phyloP scores from a whole-genome alignment of 148 eudicot genomes.

The Vaccinium myrtillus region DNA sequence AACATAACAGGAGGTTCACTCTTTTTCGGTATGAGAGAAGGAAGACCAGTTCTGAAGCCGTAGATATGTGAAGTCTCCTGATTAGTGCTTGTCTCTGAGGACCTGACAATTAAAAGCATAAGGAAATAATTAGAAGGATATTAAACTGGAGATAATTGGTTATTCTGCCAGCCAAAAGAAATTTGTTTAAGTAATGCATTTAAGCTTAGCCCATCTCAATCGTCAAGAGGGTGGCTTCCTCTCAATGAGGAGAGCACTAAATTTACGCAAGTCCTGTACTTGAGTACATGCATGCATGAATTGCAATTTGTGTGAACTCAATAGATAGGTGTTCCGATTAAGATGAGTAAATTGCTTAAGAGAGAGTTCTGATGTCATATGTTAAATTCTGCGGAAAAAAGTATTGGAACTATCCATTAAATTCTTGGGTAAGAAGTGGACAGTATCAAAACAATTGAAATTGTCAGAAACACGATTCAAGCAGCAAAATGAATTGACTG shows the following conservation, averaged over 20 bases:
- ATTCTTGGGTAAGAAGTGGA: not conserved
- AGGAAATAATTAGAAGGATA: not conserved
- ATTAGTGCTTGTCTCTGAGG: conserved; percentile 30
- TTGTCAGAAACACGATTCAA: not conserved
- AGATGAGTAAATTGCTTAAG: not conserved
- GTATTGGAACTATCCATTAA: not conserved
- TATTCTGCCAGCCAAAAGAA: not conserved
- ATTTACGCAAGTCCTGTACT: not conserved
- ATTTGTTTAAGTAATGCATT: not conserved
- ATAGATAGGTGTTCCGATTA: not conserved
- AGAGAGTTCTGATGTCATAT: not conserved
- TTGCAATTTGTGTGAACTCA: not conserved
- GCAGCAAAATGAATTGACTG: not conserved
- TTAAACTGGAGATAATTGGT: not conserved
- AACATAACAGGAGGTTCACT: conserved; percentile 40
- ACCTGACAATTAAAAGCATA: conserved; percentile 25
- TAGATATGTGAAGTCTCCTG: conserved; percentile 30
- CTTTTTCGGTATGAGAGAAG: conserved; percentile 37
- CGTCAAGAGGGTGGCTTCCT: not conserved
- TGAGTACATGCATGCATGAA: not conserved
- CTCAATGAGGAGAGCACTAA: not conserved
- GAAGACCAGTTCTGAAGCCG: conserved; percentile 28
- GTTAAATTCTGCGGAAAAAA: not conserved
- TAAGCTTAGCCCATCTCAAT: not conserved
- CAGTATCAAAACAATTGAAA: not conserved